Percentiles rank a stretch among this genome's conserved stretches.
Conservation (phyloP, 768 basidiomycete species). For the Pisolithus microcarpus region DNA sequence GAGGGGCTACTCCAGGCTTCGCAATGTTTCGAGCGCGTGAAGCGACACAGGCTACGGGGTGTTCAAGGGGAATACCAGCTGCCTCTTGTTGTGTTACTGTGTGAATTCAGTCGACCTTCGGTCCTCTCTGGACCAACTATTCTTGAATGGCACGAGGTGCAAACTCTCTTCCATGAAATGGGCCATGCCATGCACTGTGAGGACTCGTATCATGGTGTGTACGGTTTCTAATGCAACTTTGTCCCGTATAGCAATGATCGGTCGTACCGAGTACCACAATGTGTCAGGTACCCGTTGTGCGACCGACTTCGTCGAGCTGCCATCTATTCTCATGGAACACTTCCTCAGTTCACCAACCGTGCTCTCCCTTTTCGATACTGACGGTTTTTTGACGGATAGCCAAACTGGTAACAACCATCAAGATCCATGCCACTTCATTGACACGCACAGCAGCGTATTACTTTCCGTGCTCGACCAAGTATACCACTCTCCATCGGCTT, state of each 20-base stretch:
- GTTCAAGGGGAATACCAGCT: slow-evolving; percentile 74
- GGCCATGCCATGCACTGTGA: slow-evolving; percentile 99
- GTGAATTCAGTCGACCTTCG: slow-evolving; percentile 71
- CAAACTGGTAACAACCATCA: slow-evolving; percentile 60
- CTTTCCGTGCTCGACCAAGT: slow-evolving; percentile 84
- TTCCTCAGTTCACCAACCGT: slow-evolving; percentile 84
- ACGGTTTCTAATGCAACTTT: not conserved
- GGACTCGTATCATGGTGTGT: slow-evolving; percentile 25
- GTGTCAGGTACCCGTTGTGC: slow-evolving; percentile 96
- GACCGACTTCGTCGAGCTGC: slow-evolving; percentile 96
- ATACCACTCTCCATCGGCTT: slow-evolving; percentile 71
- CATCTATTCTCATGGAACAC: slow-evolving; percentile 98
- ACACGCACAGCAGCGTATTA: slow-evolving; percentile 86
- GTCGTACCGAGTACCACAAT: slow-evolving; percentile 94
- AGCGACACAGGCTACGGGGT: slow-evolving; percentile 51
- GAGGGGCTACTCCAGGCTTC: slow-evolving; percentile 38
- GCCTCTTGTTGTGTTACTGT: slow-evolving; percentile 85
- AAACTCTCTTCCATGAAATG: slow-evolving; percentile 97
- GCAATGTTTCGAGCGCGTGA: slow-evolving; percentile 55
- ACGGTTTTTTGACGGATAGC: slow-evolving; percentile 38
- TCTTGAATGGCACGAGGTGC: slow-evolving; percentile 87
- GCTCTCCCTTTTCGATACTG: slow-evolving; percentile 65
- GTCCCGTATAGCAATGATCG: slow-evolving; percentile 78
- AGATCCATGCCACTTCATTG: slow-evolving; percentile 76
- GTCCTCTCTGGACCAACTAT: slow-evolving; percentile 57